These are phyloP conservation scores for Nigrospora sphaerica DNA, from an alignment of 2,329 filamentous ascomycete species.

Conservation along the genomic window DNA sequence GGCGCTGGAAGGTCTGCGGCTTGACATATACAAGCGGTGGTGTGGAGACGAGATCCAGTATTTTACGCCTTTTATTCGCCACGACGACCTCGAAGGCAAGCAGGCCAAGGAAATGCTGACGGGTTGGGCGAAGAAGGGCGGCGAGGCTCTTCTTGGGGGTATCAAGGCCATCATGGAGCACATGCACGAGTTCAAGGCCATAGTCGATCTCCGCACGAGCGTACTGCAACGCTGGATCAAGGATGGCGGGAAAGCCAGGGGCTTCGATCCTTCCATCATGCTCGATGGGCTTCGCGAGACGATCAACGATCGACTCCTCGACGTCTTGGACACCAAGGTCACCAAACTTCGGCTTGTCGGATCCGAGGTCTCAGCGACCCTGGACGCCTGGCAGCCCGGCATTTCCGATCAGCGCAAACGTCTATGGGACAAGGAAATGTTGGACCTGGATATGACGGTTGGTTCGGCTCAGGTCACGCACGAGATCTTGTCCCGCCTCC, in stretches of 20 bases:
- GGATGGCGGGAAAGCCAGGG: conserved; percentile 55
- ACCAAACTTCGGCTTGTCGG: conserved; percentile 58
- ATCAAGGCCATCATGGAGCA: conserved; percentile 51
- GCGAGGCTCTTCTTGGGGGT: conserved; percentile 53
- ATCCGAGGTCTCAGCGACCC: conserved; percentile 52
- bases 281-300: conserved; percentile 60
- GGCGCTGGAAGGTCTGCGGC: conserved; percentile 59
- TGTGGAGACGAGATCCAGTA: conserved; percentile 75
- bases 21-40: conserved; percentile 75
- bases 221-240: conserved; percentile 71
- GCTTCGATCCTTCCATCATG: conserved; percentile 61
- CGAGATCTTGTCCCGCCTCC: conserved; percentile 59
- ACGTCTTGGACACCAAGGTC: conserved; percentile 57
- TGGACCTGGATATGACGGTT: conserved; percentile 57
- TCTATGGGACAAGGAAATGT: conserved; percentile 61
- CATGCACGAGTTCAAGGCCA: conserved; percentile 58
- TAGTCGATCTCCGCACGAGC: conserved; percentile 62
- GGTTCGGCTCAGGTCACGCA: conserved; percentile 64
- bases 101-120: conserved; percentile 55
- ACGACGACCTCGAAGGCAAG: conserved; percentile 63
- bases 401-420: conserved; percentile 41
- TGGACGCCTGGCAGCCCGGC: conserved; percentile 53
- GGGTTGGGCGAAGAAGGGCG: conserved; percentile 56
- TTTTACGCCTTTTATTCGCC: conserved; percentile 81
- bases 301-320: conserved; percentile 61